Evolutionary conservation across 768 basidiomycete species (phyloP), one percentile per base, ranked within the genome.

Genomic region (Suillus discolor): DNA sequence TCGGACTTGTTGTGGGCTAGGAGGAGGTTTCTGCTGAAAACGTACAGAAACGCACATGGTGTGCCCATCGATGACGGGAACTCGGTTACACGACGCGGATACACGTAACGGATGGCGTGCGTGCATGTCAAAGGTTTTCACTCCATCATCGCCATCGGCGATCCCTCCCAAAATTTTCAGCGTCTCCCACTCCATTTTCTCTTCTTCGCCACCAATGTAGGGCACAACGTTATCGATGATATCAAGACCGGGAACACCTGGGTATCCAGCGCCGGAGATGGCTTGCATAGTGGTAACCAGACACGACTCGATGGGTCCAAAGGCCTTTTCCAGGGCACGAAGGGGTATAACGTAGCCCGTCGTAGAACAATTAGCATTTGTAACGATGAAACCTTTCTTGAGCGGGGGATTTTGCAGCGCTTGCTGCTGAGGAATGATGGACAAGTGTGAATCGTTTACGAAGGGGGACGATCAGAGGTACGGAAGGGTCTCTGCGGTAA

Each of bases 131-230:
- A 97, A 99, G 13, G 85, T 72, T 65, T 84, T 85, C 6, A 75
- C 68, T 2, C 84, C 85, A 39, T 83, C 79, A 64, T 89, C 87
- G 59, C 82, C 82, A 31, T 85, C 80, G 3, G 81, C 71, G 64
- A 98, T 71, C 3, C 90, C 94, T 28, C 97, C 97, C 25, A 99
- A 88, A 72, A 99, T 99, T 82, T 99, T 99, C 71, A 92, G 85
- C 7, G 94, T 91, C 80, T 99, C 97, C 97, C 97, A 99, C 76
- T 99, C 97, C 69, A 99, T 95, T 77, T 99, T 99, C 75, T 99
- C 97, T 72, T 95, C 93, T 74, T 98, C 97, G 59, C 96, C 94
- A 20, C 86, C 79, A 76, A 99, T 99, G 78, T 93, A 89, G 6
- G 97, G 97, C 2, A 99, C 90, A 75, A 99, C 84, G 81, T 99